Conservation (phyloP, 2,329 filamentous ascomycete genomes). For the Aspergillus fumigatiaffinis region DNA sequence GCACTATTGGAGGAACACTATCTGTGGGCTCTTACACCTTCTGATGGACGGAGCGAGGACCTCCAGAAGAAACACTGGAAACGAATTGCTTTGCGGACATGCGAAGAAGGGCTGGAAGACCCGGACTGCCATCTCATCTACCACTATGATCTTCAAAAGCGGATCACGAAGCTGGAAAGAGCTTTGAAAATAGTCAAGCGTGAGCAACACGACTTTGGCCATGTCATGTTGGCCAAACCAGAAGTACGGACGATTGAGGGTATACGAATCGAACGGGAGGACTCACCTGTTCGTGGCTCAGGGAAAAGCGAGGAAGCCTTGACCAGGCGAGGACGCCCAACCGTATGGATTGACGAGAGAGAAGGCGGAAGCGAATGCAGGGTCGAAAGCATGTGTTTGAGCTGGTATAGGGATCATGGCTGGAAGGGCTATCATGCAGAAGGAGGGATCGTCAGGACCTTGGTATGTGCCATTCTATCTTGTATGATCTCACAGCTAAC, state of each 20-base stretch:
- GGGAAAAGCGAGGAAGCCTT: conserved; percentile 11
- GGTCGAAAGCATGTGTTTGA: conserved; percentile 92
- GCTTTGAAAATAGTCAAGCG: conserved; percentile 76
- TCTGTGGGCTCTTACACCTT: conserved; percentile 63
- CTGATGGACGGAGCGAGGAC: conserved; percentile 49
- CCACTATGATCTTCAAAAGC: conserved; percentile 91
- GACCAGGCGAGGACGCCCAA: conserved; percentile 49
- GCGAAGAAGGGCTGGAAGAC: conserved; percentile 82
- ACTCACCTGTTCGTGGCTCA: conserved; percentile 27
- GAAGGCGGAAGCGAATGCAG: conserved; percentile 70
- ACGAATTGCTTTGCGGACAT: conserved; percentile 69
- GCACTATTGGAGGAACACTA: conserved; percentile 94
- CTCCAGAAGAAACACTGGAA: conserved; percentile 80
- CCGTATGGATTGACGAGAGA: conserved; percentile 79
- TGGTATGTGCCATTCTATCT: conserved; percentile 40
- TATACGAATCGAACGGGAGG: conserved; percentile 66
- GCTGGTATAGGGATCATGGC: conserved; percentile 73
- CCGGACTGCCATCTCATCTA: conserved; percentile 85
- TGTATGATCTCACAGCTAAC: background rate
- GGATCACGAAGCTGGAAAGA: conserved; percentile 86
- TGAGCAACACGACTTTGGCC: conserved; percentile 87
- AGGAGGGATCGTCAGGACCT: conserved; percentile 84
- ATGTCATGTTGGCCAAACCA: conserved; percentile 73
- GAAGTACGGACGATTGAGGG: conserved; percentile 72
- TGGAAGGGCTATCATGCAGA: conserved; percentile 97